Evolutionary conservation across 306 rosid genomes (phyloP).

Genomic region (Benincasa hispida): DNA sequence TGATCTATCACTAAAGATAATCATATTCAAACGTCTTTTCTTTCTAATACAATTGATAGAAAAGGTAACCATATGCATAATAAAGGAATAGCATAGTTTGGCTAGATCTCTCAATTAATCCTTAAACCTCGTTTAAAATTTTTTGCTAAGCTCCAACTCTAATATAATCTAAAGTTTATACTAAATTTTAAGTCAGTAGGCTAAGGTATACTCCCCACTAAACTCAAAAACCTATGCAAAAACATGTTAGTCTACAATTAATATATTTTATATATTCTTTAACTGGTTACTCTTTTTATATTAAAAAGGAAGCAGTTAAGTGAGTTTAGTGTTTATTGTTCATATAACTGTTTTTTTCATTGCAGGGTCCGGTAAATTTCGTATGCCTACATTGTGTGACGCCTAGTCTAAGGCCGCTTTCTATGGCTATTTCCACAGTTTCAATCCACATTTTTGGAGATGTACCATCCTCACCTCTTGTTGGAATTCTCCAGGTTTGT

Average conservation of each 20-base stretch:
- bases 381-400: conserved; percentile 66
- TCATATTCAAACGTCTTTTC: neutral
- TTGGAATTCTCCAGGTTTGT: conserved; percentile 76
- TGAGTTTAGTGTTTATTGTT: neutral
- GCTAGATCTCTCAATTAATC: too few species aligned
- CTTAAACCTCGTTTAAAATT: neutral
- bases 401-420: conserved; percentile 77
- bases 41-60: neutral
- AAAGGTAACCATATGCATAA: too few species aligned
- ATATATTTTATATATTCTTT: neutral
- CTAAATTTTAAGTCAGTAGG: neutral
- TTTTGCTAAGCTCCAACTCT: neutral
- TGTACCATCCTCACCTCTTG: conserved; percentile 95
- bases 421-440: conserved; percentile 88
- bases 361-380: conserved; percentile 93
- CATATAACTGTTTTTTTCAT: neutral
- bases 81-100: too few species aligned
- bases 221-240: neutral
- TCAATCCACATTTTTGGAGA: conserved; percentile 85
- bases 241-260: neutral
- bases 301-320: neutral
- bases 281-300: neutral
- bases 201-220: neutral
- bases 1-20: neutral
- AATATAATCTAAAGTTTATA: neutral